Evolutionary conservation across 140 eudicot genomes (phyloP).

Genomic region (Eryngium alpinum): DNA sequence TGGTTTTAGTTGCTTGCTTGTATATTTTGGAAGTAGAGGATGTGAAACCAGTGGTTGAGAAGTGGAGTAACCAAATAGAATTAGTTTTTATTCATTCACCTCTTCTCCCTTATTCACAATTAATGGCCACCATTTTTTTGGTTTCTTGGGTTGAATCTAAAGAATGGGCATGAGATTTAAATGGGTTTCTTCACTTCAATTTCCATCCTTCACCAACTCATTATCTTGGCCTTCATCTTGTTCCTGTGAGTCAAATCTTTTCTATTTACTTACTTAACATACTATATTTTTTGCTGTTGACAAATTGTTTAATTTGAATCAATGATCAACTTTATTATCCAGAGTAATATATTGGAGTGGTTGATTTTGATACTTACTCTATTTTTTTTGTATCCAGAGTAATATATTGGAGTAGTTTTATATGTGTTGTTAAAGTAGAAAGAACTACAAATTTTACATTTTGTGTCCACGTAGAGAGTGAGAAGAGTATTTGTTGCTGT

Average conservation of each 20-base stretch:
- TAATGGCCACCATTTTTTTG: slow-evolving; percentile 22
- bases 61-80: slow-evolving; percentile 6
- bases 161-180: slow-evolving; percentile 48
- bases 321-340: no score
- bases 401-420: no score
- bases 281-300: neutral
- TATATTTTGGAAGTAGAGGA: slow-evolving; percentile 13
- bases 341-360: no score
- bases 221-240: slow-evolving; percentile 43
- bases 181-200: slow-evolving; percentile 59
- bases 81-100: slow-evolving; percentile 3
- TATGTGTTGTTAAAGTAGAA: no score
- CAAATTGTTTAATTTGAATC: no score
- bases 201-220: slow-evolving; percentile 46
- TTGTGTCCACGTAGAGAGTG: no score
- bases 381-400: no score
- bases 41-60: slow-evolving; percentile 50
- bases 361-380: no score
- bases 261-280: neutral
- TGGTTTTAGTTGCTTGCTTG: neutral
- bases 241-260: slow-evolving; percentile 45
- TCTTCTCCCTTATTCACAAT: neutral
- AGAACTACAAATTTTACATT: no score
- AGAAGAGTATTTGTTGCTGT: no score
- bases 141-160: neutral